phyloP scores from a whole-genome alignment of 1,284 basidiomycete species.

The Cutaneotrichosporon cavernicola region DNA sequence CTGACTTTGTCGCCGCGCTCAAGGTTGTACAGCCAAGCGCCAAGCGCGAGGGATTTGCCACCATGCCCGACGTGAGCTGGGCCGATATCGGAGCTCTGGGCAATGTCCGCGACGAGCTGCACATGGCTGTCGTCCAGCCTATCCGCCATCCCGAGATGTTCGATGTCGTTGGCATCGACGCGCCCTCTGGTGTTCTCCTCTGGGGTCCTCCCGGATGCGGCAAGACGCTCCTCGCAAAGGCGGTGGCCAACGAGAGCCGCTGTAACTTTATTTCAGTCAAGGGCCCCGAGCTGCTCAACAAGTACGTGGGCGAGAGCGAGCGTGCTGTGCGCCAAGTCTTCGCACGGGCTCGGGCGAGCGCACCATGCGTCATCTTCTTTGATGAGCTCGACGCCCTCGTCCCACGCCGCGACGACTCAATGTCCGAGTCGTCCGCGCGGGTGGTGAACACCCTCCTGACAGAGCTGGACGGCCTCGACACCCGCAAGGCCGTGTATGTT shows the following conservation, averaged over 20 bases:
- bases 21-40: conserved; percentile 89
- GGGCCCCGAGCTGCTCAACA: conserved; percentile 88
- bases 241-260: conserved; percentile 88
- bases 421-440: conserved; percentile 95
- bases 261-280: conserved; percentile 98
- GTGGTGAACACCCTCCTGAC: conserved; percentile 97
- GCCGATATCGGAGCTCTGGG: conserved; percentile 90
- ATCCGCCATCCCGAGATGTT: conserved; percentile 89
- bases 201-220: conserved; percentile 99
- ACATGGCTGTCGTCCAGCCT: conserved; percentile 96
- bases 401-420: conserved; percentile 83
- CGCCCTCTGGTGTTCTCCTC: conserved; percentile 86
- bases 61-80: conserved; percentile 94
- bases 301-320: conserved; percentile 98
- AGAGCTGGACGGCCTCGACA: conserved; percentile 90
- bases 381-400: conserved; percentile 97
- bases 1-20: conserved; percentile 77
- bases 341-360: conserved; percentile 95
- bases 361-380: conserved; percentile 99
- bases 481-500: conserved; percentile 87
- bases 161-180: conserved; percentile 76
- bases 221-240: conserved; percentile 92
- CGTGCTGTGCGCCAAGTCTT: conserved; percentile 93
- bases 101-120: conserved; percentile 80
- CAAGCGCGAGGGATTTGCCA: conserved; percentile 95